Conservation (phyloP, 768 basidiomycete species). For the Rhodotorula graminis region DNA sequence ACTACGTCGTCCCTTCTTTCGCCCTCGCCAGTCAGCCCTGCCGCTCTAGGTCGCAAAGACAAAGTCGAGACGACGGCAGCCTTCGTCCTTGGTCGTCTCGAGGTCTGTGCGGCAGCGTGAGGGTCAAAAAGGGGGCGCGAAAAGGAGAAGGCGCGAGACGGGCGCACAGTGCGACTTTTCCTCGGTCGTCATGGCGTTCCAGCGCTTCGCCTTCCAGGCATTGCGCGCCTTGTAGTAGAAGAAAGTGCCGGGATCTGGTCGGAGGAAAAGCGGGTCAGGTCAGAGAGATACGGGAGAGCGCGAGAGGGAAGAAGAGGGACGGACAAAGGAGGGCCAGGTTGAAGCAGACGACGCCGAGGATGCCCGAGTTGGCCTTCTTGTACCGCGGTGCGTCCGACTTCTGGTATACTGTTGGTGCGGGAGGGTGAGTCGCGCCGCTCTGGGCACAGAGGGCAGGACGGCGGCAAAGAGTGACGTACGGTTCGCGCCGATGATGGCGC, state of each 20-base stretch:
- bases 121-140: neutral
- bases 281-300: slow-evolving; percentile 35
- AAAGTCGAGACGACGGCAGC: slow-evolving; percentile 43
- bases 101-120: slow-evolving; percentile 37
- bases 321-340: slow-evolving; percentile 43
- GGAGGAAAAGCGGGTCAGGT: neutral
- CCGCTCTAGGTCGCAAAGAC: too few relatives aligned
- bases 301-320: neutral
- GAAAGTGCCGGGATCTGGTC: neutral
- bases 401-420: too few relatives aligned
- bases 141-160: too few relatives aligned
- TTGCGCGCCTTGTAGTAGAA: slow-evolving; percentile 40
- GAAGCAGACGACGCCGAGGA: slow-evolving; percentile 45
- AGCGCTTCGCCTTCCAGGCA: slow-evolving; percentile 39
- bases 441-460: too few relatives aligned
- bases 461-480: too few relatives aligned
- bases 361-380: slow-evolving; percentile 43
- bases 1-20: too few relatives aligned
- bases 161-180: slow-evolving; percentile 41
- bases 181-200: slow-evolving; percentile 44
- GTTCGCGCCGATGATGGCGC: slow-evolving; percentile 23
- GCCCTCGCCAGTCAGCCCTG: too few relatives aligned
- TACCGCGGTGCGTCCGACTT: slow-evolving; percentile 40
- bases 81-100: slow-evolving; percentile 45
- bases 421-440: too few relatives aligned